Base-by-base conservation (phyloP, 306 rosid species). In the Vicia villosa region DNA sequence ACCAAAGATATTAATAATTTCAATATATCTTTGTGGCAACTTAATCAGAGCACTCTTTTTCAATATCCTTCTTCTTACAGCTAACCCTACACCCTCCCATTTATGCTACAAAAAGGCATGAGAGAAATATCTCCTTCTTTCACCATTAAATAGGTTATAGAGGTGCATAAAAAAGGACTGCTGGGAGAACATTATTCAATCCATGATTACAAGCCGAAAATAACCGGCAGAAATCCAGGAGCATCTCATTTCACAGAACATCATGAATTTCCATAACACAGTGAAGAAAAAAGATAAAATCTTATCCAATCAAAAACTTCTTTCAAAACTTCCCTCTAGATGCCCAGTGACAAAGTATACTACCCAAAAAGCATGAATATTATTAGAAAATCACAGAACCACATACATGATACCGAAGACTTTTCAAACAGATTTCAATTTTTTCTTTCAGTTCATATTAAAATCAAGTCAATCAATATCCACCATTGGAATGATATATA, bases 381-480 rank as follows among this genome's bases (percentile, higher is more conserved):
- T 37, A 65, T 13, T 17, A 41, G 17, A 20, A 63, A 45, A 64
- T 34, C 37, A 42, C 51, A 62, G 56, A 63, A 55, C 42, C 8
- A 68, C 43, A 20, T 16, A 51, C 66, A 41, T 19, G 46, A 17
- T 40, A 66, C 28, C 65, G 43, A 56, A 74, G 65, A 74, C 24
- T 74, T 47, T n/a, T 8, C 20, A 45, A 38, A 69, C 28, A 19
- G 28, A 71, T 66, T 63, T 45, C 36, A 57, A 47, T 56, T 16
- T 14, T 32, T 59, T 42, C 63, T 64, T 71, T 36, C 10, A n/a
- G 49, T n/a, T 42, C 32, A 55, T 12, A 56, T 24, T 61, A 71
- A 77, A 47, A 64, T 34, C 41, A 15, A 64, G 52, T 62, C 63
- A 45, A 63, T 42, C 26, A n/a, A 73, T 50, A 74, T 64, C 37